A percentile compares a stretch with the other conserved stretches of the same genome.
These are phyloP conservation scores for Trichophyton schoenleinii DNA, from an alignment of 2,329 filamentous ascomycete genomes.

Conservation along the genomic window DNA sequence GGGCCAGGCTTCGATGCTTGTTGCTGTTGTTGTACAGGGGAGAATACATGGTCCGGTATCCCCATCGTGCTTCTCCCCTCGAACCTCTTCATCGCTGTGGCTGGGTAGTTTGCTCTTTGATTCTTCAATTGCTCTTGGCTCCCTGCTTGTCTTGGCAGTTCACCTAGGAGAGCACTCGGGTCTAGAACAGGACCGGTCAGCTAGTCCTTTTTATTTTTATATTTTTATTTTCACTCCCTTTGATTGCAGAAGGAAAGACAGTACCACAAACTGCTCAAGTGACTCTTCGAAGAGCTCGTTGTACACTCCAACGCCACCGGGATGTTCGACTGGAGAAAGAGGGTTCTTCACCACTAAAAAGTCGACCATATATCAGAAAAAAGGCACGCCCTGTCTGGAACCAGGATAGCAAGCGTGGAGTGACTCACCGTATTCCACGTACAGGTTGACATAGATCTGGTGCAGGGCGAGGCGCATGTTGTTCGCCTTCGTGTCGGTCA, in stretches of 20 bases:
- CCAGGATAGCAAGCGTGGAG: background rate
- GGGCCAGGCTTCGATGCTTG: background rate
- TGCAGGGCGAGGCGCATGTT: slow-evolving; percentile 92
- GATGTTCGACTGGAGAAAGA: slow-evolving; percentile 48
- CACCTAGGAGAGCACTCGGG: slow-evolving; percentile 10
- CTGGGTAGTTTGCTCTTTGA: background rate
- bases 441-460: slow-evolving; percentile 97
- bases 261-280: slow-evolving; percentile 39
- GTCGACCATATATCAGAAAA: background rate
- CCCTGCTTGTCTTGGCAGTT: background rate
- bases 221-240: too few species aligned
- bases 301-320: slow-evolving; percentile 48
- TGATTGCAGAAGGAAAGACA: background rate
- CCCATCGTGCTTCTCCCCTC: background rate
- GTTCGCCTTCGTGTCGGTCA: slow-evolving; percentile 77
- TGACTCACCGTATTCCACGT: slow-evolving; percentile 73
- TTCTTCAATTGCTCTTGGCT: background rate
- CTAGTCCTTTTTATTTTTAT: too few species aligned
- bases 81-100: background rate
- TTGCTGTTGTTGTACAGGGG: background rate
- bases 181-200: slow-evolving; percentile 1
- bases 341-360: slow-evolving; percentile 51
- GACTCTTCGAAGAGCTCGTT: slow-evolving; percentile 54
- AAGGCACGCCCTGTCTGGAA: background rate
- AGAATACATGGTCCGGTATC: background rate